Percentiles rank a stretch among this genome's conserved stretches.
Conservation (phyloP, 345 rosid species). For the Acer negundo region DNA sequence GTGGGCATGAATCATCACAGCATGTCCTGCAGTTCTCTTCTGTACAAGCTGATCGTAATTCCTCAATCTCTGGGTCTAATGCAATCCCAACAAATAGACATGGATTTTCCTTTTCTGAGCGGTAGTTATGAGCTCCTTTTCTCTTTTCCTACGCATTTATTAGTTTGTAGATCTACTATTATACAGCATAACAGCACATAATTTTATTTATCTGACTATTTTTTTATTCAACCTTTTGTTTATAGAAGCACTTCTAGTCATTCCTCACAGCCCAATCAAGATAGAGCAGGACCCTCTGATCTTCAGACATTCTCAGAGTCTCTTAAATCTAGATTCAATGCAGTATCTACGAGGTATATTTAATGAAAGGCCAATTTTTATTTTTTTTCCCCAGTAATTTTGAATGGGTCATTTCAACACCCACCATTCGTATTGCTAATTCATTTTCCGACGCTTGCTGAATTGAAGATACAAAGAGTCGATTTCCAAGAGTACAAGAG, state of each 20-base stretch:
- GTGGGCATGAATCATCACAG: constrained; percentile 34
- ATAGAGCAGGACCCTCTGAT: constrained; percentile 66
- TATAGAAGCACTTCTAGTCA: constrained; percentile 34
- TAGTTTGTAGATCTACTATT: neutral
- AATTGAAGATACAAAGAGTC: constrained; percentile 61
- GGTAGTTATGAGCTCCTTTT: constrained; percentile 32
- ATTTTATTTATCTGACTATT: neutral
- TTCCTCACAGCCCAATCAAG: constrained; percentile 40
- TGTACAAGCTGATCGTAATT: constrained; percentile 28
- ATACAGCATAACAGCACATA: neutral
- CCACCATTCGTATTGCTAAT: neutral
- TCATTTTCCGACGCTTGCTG: constrained; percentile 4
- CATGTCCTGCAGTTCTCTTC: constrained; percentile 27
- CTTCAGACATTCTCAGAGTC: constrained; percentile 67
- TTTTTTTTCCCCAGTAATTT: neutral
- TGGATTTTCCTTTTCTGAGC: constrained; percentile 42
- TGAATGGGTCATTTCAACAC: neutral
- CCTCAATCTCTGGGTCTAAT: constrained; percentile 39
- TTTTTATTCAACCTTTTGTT: constrained; percentile 7
- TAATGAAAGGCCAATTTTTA: neutral
- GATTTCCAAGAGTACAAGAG: constrained; percentile 64
- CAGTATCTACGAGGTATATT: constrained; percentile 56
- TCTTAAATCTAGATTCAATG: constrained; percentile 60
- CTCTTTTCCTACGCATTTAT: neutral
- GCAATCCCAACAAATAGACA: constrained; percentile 28